Conservation (phyloP, 805 yeast species). For the Dipodascus geniculatus region DNA sequence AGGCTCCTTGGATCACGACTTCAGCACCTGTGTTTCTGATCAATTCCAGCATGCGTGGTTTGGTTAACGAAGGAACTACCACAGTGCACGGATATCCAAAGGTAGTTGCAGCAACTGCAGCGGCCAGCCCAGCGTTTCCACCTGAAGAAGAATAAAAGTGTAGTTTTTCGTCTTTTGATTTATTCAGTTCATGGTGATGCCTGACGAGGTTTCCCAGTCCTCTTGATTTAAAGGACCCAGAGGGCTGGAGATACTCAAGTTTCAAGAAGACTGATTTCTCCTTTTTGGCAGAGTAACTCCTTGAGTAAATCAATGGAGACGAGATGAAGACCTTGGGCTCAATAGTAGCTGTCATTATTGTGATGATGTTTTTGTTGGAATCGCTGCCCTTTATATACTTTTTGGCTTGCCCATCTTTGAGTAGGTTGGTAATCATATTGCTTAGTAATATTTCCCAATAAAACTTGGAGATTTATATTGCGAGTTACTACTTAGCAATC, state of each 20-base stretch:
- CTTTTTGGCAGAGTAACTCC: background rate
- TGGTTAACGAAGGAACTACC: slow-evolving; percentile 44
- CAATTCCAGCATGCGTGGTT: slow-evolving; percentile 33
- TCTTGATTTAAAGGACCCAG: slow-evolving; percentile 79
- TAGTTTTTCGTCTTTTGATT: slow-evolving; percentile 4
- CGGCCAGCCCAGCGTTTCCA: slow-evolving; percentile 96
- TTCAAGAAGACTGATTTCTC: slow-evolving; percentile 44
- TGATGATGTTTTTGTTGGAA: too few species aligned
- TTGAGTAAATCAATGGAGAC: background rate
- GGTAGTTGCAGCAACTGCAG: slow-evolving; percentile 72
- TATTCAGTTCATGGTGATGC: slow-evolving; percentile 30
- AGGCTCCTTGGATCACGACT: slow-evolving; percentile 52
- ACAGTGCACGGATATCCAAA: slow-evolving; percentile 46
- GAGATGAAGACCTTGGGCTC: background rate
- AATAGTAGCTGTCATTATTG: background rate
- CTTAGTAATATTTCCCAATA: too few species aligned
- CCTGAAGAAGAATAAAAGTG: slow-evolving; percentile 80
- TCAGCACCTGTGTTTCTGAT: slow-evolving; percentile 38
- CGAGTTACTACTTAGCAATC: too few species aligned
- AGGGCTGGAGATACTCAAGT: slow-evolving; percentile 81
- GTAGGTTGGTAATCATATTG: too few species aligned
- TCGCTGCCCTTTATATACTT: too few species aligned
- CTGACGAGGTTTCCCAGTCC: slow-evolving; percentile 77
- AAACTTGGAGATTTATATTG: too few species aligned
- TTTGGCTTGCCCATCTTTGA: too few species aligned